Conservation (phyloP, 148 eudicot genomes). For the Mesembryanthemum crystallinum region DNA sequence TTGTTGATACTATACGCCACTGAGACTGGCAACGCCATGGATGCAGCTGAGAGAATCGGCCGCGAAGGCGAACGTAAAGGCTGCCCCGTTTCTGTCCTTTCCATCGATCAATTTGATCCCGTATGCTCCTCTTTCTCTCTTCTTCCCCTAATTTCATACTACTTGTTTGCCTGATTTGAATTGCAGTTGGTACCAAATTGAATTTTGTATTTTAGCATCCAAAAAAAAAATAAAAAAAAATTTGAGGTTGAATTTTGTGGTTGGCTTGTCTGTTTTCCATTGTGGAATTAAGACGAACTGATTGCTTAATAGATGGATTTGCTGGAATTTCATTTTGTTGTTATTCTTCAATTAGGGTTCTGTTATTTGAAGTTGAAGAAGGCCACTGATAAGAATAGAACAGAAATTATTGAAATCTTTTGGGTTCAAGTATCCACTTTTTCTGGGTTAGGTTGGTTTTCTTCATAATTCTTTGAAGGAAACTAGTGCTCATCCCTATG, state of each 20-base stretch:
- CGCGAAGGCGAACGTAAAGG: constrained; percentile 81
- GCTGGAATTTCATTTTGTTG: no score
- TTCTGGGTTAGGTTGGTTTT: background rate
- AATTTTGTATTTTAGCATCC: no score
- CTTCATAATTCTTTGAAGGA: background rate
- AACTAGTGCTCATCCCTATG: background rate
- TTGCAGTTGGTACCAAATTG: background rate
- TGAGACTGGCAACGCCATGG: constrained; percentile 81
- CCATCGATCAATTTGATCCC: constrained; percentile 66
- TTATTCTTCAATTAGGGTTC: background rate
- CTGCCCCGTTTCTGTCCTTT: constrained; percentile 58
- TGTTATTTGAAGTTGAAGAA: background rate
- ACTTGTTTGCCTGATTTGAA: background rate
- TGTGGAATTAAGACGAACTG: no score
- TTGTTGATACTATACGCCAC: constrained; percentile 66
- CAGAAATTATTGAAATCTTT: background rate
- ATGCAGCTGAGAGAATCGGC: constrained; percentile 74
- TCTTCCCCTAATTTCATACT: background rate
- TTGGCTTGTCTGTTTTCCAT: no score
- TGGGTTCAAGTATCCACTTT: background rate
- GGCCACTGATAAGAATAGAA: no score
- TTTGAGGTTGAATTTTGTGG: no score
- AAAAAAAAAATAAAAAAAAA: no score
- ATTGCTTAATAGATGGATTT: no score
- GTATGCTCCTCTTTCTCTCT: constrained; percentile 32